Evolutionary conservation across 108 stramenopile genomes (phyloP).

Genomic region (Skeletonema grethae): DNA sequence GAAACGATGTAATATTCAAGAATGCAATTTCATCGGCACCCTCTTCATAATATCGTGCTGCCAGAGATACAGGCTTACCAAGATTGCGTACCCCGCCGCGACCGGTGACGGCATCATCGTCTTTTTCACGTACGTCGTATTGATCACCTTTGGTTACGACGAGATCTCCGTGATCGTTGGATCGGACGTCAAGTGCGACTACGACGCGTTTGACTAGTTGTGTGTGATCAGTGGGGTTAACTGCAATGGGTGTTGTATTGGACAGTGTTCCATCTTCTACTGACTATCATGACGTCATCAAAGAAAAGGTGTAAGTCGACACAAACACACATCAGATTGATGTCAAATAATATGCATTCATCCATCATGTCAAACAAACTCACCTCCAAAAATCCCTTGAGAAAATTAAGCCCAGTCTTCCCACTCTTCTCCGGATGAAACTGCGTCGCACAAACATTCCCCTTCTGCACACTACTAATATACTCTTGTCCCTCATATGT

Average conservation of each 20-base stretch:
- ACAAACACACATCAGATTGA: neutral
- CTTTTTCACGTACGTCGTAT: slow-evolving; percentile 96
- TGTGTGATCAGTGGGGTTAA: slow-evolving; percentile 54
- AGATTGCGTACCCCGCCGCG: slow-evolving; percentile 96
- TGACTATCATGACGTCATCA: slow-evolving; percentile 34
- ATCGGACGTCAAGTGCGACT: slow-evolving; percentile 94
- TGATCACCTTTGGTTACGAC: slow-evolving; percentile 99
- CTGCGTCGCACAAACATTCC: slow-evolving; percentile 93
- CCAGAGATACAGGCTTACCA: slow-evolving; percentile 95
- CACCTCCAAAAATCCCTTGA: slow-evolving; percentile 87
- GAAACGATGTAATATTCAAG: too few relatives aligned
- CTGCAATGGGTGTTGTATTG: slow-evolving; percentile 52
- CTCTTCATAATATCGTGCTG: slow-evolving; percentile 92
- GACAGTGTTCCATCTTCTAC: slow-evolving; percentile 77
- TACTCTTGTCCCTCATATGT: slow-evolving; percentile 86
- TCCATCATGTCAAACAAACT: slow-evolving; percentile 12
- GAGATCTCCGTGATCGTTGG: slow-evolving; percentile 95
- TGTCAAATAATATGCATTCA: neutral
- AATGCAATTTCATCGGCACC: slow-evolving; percentile 98
- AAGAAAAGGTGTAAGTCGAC: neutral
- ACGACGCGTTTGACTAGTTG: slow-evolving; percentile 89
- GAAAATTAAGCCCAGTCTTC: slow-evolving; percentile 77
- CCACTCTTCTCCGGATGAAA: slow-evolving; percentile 99
- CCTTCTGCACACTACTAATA: slow-evolving; percentile 88
- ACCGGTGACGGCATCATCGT: slow-evolving; percentile 63